Evolutionary conservation across 306 rosid genomes (phyloP).

Genomic region (Quillaja saponaria): DNA sequence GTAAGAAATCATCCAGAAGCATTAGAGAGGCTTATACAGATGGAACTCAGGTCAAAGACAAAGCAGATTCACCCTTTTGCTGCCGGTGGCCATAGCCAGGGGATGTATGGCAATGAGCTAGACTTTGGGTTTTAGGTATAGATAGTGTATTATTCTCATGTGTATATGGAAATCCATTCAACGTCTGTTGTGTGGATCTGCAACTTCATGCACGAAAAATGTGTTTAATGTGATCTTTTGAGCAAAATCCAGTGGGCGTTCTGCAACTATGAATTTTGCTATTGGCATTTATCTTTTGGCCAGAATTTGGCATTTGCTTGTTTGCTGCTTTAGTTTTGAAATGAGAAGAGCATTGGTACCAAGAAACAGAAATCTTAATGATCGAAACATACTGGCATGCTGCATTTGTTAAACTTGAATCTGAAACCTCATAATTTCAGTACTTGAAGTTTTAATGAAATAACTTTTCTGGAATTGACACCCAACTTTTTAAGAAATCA

Average conservation of each 20-base stretch:
- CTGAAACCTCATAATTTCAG: too few relatives aligned
- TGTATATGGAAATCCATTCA: conserved; percentile 48
- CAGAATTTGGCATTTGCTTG: background rate
- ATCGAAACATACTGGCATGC: too few relatives aligned
- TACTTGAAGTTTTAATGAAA: too few relatives aligned
- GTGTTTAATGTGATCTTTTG: conserved; percentile 33
- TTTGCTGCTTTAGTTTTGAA: background rate
- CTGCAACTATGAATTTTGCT: conserved; percentile 46
- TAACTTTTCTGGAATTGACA: too few relatives aligned
- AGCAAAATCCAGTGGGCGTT: conserved; percentile 17
- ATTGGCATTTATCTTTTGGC: conserved; percentile 5
- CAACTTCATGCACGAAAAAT: conserved; percentile 39
- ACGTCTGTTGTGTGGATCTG: conserved; percentile 30
- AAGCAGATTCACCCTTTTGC: conserved; percentile 47
- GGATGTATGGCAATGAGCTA: conserved; percentile 67
- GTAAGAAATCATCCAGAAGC: conserved; percentile 83
- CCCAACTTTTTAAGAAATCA: too few relatives aligned
- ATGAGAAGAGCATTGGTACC: too few relatives aligned
- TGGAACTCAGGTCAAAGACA: conserved; percentile 74
- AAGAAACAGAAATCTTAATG: too few relatives aligned
- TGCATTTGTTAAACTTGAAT: too few relatives aligned
- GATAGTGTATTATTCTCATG: conserved; percentile 45
- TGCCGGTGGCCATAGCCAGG: conserved; percentile 49
- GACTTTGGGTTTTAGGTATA: conserved; percentile 85
- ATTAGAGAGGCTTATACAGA: conserved; percentile 77